Base-by-base conservation (phyloP, 345 rosid genomes). In the Dovyalis caffra region DNA sequence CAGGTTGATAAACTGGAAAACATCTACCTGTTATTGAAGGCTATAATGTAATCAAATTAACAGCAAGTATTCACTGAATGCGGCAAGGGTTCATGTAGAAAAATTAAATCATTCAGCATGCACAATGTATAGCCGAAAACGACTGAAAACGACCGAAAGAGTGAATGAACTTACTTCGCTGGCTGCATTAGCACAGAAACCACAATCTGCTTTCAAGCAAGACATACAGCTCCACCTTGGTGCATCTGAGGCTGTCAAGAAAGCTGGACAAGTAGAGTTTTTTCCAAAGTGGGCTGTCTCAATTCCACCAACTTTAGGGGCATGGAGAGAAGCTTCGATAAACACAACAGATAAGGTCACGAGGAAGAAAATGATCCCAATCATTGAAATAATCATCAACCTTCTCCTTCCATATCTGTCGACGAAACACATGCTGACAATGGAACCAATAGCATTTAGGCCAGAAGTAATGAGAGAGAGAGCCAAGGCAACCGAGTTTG, bases 401-500 rank as follows among this genome's bases (percentile, higher is more conserved):
- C 83, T 88, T 75, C 93, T 83, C 83, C 99, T 86, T 18, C 99
- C 99, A 21, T 87, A 90, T 62, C 92, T 79, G 67, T 93, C 98
- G 7, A 95, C 97, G 71, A 89, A 86, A 73, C 71, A 57, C 96
- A 95, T 88, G 69, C 99, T 95, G 63, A 88, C 82, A 8, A 95
- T 45, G 26, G 98, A 85, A 26, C 98, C 97, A 5, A 90, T 0
- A 0, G 94, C 94, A 37, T 95, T 95, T 14, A 95, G 88, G 69
- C 98, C 92, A 1, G 96, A 86, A 37, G 99, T 95, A 68, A 93
- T 64, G 8, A 95, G 90, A 47, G 99, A 91, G 35, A 93, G 91
- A 0, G 94, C 96, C 79, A 95, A 28, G 3, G 99, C 94, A 0
- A 97, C 90, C 10, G 80, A 84, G 69, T 95, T 95, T 0, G 96